Conservation (phyloP, 345 rosid genomes). For the Acer campestre region DNA sequence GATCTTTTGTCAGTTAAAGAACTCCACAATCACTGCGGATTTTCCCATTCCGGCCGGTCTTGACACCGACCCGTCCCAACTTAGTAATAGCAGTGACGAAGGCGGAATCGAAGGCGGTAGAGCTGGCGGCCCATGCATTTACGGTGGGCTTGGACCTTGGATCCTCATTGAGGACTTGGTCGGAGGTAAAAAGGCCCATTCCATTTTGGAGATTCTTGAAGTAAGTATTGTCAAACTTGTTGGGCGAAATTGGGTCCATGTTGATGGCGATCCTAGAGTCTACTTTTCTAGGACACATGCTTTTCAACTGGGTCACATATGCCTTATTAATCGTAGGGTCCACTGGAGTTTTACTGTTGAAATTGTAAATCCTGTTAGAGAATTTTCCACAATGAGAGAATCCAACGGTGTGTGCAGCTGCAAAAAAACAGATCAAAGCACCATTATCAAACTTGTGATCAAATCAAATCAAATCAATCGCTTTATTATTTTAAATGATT, state of each 20-base stretch:
- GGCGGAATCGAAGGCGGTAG: constrained; percentile 47
- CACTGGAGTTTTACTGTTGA: constrained; percentile 44
- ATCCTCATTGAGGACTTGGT: constrained; percentile 70
- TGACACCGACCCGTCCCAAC: constrained; percentile 74
- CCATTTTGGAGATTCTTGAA: constrained; percentile 68
- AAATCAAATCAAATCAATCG: too few species aligned
- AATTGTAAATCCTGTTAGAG: constrained; percentile 58
- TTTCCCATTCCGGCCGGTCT: constrained; percentile 57
- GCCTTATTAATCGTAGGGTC: constrained; percentile 64
- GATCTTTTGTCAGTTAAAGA: constrained; percentile 34
- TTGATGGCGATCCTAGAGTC: constrained; percentile 74
- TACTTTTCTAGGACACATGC: constrained; percentile 68
- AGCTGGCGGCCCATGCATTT: constrained; percentile 54
- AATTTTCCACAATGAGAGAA: constrained; percentile 73
- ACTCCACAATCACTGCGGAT: constrained; percentile 61
- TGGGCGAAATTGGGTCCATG: constrained; percentile 76
- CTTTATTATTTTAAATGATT: too few species aligned
- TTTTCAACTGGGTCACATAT: constrained; percentile 57
- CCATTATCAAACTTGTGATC: neutral
- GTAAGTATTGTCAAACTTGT: constrained; percentile 64
- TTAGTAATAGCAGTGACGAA: constrained; percentile 67
- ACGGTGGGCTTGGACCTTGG: constrained; percentile 60
- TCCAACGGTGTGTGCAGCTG: constrained; percentile 89
- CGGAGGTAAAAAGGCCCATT: constrained; percentile 79
- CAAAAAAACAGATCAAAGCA: neutral